These are phyloP conservation scores for Craterostigma plantagineum DNA, from an alignment of 257 asterid species.

Conservation along the genomic window DNA sequence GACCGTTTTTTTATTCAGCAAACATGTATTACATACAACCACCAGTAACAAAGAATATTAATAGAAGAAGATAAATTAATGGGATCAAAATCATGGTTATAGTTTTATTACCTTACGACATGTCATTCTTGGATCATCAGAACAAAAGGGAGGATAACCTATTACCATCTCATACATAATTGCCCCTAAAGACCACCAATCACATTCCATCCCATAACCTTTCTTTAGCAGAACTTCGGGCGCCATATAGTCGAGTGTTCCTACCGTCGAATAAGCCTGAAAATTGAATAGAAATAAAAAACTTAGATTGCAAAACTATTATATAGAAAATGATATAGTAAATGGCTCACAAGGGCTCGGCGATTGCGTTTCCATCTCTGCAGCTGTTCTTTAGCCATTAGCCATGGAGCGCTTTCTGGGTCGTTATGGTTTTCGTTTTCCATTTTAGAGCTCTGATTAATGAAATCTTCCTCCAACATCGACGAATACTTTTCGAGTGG, in stretches of 20 bases:
- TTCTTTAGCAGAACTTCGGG: conserved; percentile 84
- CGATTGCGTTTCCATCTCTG: conserved; percentile 92
- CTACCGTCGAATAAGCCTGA: conserved; percentile 96
- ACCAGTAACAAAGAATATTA: too few relatives aligned
- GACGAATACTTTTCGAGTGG: conserved; percentile 71
- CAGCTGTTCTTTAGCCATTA: conserved; percentile 89
- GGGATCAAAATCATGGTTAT: too few relatives aligned
- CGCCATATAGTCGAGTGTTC: conserved; percentile 98
- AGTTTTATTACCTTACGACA: conserved; percentile 68
- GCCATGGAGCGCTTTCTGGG: conserved; percentile 48
- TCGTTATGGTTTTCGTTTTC: conserved; percentile 32
- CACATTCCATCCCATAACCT: conserved; percentile 98
- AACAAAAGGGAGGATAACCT: conserved; percentile 95
- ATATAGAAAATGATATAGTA: background rate
- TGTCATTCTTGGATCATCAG: conserved; percentile 94
- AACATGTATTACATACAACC: background rate
- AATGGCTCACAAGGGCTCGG: conserved; percentile 64
- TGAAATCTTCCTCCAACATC: conserved; percentile 53
- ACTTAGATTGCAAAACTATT: background rate
- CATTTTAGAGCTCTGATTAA: conserved; percentile 27
- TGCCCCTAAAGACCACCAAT: conserved; percentile 99
- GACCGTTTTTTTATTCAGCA: conserved; percentile 1
- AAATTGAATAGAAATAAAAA: background rate
- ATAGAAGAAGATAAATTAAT: too few relatives aligned
- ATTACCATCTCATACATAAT: conserved; percentile 84